Evolutionary conservation across 805 yeast species (phyloP), one percentile per base, ranked within the genome.

Genomic region (Clavispora asparagi): DNA sequence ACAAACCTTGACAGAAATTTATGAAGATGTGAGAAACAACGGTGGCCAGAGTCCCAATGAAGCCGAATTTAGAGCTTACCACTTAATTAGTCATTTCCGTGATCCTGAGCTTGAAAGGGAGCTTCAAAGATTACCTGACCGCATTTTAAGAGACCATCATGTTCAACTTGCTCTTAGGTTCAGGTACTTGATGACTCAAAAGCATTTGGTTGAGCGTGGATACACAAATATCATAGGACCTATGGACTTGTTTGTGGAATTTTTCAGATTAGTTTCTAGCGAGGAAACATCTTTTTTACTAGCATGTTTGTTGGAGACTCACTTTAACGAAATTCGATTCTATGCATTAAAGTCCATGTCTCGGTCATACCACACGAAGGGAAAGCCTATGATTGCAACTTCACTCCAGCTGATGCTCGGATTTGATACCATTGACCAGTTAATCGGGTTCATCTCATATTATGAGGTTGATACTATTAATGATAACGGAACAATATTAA

Each of bases 31-130:
- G 10, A 71, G 95, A 39, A 79, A 82, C 26, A 74, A 77, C 48
- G 92, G 90, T 1, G 82, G 87, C 0, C 50, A 49, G 6, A 79
- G 87, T 38, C 87, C 90, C 0, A 87, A 89, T 56, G 98, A 94
- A 64, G 87, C 97, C 0, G 99, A 94, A 61, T 88, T 94, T 59
- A 76, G 97, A 55, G 91, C 96, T 0, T 94, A 91, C 61, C 85
- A 89, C 46, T 67, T 94, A 17, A 59, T 94, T 14, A 80, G 90
- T 54, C 92, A 89, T 55, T 67, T 87, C 8, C 74, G 87, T 54
- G 97, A 94, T 61, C 83, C 94, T 0, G 97, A 90, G 54, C 67
- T 87, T 41, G 97, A 88, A 52, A 73, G 90, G 45, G 85, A 79
- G 51, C 61, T 86, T 10, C 95, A 88, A 60, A 67, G 72, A 13